phyloP scores from a whole-genome alignment of 768 basidiomycete species.

The Leccinum rimulosum region DNA sequence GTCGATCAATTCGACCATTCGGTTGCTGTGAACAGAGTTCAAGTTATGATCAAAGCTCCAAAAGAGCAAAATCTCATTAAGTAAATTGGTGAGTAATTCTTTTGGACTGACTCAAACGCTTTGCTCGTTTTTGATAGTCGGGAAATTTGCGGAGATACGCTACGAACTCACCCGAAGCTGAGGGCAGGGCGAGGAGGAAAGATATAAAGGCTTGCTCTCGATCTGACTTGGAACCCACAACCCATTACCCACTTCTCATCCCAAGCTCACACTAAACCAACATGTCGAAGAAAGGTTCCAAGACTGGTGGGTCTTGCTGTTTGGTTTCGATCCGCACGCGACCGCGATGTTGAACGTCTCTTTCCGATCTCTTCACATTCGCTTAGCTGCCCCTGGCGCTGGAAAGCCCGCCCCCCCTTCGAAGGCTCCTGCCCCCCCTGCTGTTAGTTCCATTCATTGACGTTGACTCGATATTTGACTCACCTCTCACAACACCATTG shows the following conservation, averaged over 20 bases:
- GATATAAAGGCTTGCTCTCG: constrained; percentile 21
- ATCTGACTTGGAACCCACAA: background rate
- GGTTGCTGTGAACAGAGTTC: constrained; percentile 1
- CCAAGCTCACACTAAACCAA: constrained; percentile 6
- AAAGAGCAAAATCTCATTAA: constrained; percentile 9
- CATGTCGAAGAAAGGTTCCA: constrained; percentile 26
- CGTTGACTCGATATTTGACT: background rate
- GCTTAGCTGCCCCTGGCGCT: constrained; percentile 12
- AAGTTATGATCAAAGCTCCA: constrained; percentile 1
- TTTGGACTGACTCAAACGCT: background rate
- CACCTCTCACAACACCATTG: background rate
- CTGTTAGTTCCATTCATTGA: constrained; percentile 8
- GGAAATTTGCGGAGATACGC: constrained; percentile 8
- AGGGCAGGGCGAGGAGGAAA: constrained; percentile 27
- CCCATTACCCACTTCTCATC: constrained; percentile 1
- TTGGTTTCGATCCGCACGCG: constrained; percentile 6
- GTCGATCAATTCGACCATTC: constrained; percentile 7
- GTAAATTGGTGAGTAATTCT: background rate
- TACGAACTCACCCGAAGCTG: constrained; percentile 23
- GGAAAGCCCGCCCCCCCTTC: constrained; percentile 22
- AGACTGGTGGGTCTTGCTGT: constrained; percentile 23
- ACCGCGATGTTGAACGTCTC: constrained; percentile 15
- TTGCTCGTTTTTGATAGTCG: constrained; percentile 3
- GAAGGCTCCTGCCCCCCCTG: constrained; percentile 19
- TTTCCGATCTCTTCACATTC: background rate